A percentile compares a stretch with the other conserved stretches of the same genome.
Conservation (phyloP, 1,139 yeast genomes). For the Blastobotrys petasosporus region DNA sequence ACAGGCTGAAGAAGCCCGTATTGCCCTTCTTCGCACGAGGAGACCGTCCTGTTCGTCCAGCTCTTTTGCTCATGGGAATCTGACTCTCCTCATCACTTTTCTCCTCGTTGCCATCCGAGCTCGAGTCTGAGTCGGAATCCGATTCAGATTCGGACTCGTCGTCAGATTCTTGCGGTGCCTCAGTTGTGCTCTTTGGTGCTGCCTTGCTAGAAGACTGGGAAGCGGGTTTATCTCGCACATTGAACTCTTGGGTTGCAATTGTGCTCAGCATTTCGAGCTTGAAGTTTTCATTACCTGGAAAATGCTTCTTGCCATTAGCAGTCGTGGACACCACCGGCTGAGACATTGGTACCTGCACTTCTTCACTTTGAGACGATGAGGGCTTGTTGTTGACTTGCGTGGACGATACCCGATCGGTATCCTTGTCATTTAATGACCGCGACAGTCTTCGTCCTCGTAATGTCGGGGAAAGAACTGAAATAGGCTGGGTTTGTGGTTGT, state of each 20-base stretch:
- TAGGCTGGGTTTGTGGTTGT: no score
- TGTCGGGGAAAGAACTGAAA: no score
- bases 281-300: background rate
- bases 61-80: slow-evolving; percentile 14
- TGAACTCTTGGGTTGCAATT: slow-evolving; percentile 9
- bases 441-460: no score
- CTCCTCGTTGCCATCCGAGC: slow-evolving; percentile 2
- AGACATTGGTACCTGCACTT: background rate
- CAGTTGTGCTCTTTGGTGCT: background rate
- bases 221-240: slow-evolving; percentile 10
- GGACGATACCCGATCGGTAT: background rate
- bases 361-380: background rate
- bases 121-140: background rate
- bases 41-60: slow-evolving; percentile 2
- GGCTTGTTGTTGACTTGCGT: background rate
- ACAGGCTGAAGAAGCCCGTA: slow-evolving; percentile 11
- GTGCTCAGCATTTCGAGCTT: slow-evolving; percentile 12
- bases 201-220: slow-evolving; percentile 1
- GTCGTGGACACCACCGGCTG: background rate
- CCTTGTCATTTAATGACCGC: background rate
- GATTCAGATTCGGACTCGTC: slow-evolving; percentile 9
- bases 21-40: slow-evolving; percentile 5
- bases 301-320: background rate
- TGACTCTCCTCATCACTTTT: slow-evolving; percentile 10
- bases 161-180: slow-evolving; percentile 2